A percentile compares a stretch with the other conserved stretches of the same genome.
Conservation (phyloP, 257 asterid genomes). For the Gardenia jasminoides region DNA sequence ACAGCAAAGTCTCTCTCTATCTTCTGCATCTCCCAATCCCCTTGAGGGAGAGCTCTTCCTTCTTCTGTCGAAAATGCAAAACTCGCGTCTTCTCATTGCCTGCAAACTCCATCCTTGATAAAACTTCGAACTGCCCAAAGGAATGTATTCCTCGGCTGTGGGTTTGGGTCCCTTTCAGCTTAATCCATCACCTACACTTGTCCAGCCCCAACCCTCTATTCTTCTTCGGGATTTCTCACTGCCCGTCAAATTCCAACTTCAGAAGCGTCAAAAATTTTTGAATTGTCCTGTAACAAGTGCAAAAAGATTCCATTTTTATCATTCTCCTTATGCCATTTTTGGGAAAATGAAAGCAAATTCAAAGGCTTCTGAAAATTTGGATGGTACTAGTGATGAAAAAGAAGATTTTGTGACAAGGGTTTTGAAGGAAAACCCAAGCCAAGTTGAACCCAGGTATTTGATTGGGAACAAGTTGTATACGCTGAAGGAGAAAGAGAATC, state of each 20-base stretch:
- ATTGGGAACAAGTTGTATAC: conserved; percentile 75
- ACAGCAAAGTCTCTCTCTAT: neutral
- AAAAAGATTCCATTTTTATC: conserved; percentile 27
- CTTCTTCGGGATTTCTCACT: conserved; percentile 16
- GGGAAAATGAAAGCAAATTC: conserved; percentile 46
- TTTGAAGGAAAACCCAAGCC: conserved; percentile 90
- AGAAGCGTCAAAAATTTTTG: conserved; percentile 19
- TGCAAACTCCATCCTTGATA: conserved; percentile 9
- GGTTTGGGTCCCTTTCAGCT: conserved; percentile 14
- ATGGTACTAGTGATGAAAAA: conserved; percentile 23
- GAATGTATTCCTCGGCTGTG: conserved; percentile 12
- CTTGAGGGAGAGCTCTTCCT: neutral
- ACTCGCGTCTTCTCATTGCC: neutral
- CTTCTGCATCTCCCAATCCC: neutral
- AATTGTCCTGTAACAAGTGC: conserved; percentile 23
- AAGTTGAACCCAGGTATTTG: conserved; percentile 76
- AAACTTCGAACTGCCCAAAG: neutral
- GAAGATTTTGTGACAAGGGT: conserved; percentile 89
- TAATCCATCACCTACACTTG: conserved; percentile 18
- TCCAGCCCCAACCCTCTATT: conserved; percentile 17
- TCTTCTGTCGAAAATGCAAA: neutral
- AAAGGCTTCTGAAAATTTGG: conserved; percentile 31
- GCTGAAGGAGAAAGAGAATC: conserved; percentile 65
- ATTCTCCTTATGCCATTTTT: conserved; percentile 37
- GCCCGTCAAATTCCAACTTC: conserved; percentile 33